phyloP scores from a whole-genome alignment of 306 rosid species.

The Prunus campanulata region DNA sequence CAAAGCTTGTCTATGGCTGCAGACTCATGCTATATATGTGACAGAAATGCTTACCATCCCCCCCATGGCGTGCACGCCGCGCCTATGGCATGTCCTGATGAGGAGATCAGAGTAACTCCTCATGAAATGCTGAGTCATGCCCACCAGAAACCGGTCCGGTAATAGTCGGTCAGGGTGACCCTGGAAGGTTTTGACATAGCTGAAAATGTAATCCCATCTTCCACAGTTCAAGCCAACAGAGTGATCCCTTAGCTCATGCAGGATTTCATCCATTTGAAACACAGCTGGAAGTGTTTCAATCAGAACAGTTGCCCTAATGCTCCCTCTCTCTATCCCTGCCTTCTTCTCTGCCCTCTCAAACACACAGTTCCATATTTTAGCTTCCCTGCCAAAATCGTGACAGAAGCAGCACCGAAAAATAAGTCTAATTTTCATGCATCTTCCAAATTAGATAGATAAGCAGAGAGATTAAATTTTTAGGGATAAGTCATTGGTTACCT shows the following conservation, averaged over 20 bases:
- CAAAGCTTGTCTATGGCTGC: neutral
- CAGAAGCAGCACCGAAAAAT: neutral
- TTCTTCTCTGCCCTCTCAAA: slow-evolving; percentile 82
- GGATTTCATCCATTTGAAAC: slow-evolving; percentile 92
- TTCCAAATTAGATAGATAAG: neutral
- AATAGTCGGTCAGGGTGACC: slow-evolving; percentile 75
- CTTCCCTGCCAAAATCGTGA: slow-evolving; percentile 59
- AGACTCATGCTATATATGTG: neutral
- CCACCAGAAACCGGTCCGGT: slow-evolving; percentile 78
- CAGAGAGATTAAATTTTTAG: too few species aligned
- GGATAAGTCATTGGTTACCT: slow-evolving; percentile 38
- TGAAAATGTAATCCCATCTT: slow-evolving; percentile 95
- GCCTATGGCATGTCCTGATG: slow-evolving; percentile 81
- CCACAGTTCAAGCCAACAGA: slow-evolving; percentile 89
- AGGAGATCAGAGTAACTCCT: slow-evolving; percentile 83
- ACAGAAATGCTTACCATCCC: slow-evolving; percentile 57
- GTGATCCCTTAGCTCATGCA: slow-evolving; percentile 84
- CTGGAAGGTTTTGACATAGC: slow-evolving; percentile 92
- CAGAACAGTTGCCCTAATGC: slow-evolving; percentile 85
- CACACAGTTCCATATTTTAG: slow-evolving; percentile 82
- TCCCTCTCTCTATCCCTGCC: slow-evolving; percentile 74
- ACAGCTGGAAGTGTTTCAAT: slow-evolving; percentile 91
- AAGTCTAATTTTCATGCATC: neutral
- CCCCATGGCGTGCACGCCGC: slow-evolving; percentile 90
- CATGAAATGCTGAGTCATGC: slow-evolving; percentile 95